phyloP scores from a whole-genome alignment of 768 basidiomycete genomes.

The Leccinum obscurum region DNA sequence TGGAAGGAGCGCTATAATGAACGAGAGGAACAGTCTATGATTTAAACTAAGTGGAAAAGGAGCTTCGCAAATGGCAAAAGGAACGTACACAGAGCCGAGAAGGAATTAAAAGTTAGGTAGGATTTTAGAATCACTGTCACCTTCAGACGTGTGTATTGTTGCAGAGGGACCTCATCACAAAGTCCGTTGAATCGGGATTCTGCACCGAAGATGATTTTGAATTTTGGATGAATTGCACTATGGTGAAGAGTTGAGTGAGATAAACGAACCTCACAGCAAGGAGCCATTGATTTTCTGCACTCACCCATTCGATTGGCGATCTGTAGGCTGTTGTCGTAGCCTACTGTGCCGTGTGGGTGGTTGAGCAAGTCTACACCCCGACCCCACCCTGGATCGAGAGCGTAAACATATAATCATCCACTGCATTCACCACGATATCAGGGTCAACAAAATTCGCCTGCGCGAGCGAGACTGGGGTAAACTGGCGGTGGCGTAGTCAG shows the following conservation, averaged over 20 bases:
- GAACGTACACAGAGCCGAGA: too few relatives aligned
- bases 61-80: too few relatives aligned
- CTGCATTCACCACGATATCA: background rate
- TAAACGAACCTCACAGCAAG: background rate
- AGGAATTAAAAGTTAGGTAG: too few relatives aligned
- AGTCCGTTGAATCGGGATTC: slow-evolving; percentile 42
- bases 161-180: slow-evolving; percentile 51
- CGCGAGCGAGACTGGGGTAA: slow-evolving; percentile 52
- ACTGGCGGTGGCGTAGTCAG: slow-evolving; percentile 34
- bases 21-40: too few relatives aligned
- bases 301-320: slow-evolving; percentile 47
- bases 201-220: slow-evolving; percentile 37
- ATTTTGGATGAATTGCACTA: slow-evolving; percentile 46
- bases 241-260: background rate
- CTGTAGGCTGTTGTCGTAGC: slow-evolving; percentile 35
- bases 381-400: slow-evolving; percentile 55
- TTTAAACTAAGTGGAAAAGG: too few relatives aligned
- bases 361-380: slow-evolving; percentile 59
- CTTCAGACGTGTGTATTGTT: too few relatives aligned
- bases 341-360: slow-evolving; percentile 54
- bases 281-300: slow-evolving; percentile 10
- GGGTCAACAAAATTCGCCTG: too few relatives aligned
- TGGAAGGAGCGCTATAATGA: too few relatives aligned
- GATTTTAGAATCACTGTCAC: too few relatives aligned
- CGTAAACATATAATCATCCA: slow-evolving; percentile 44